These are phyloP conservation scores for Ustanciosporium gigantosporum DNA, from an alignment of 1,284 basidiomycete genomes.

Conservation along the genomic window DNA sequence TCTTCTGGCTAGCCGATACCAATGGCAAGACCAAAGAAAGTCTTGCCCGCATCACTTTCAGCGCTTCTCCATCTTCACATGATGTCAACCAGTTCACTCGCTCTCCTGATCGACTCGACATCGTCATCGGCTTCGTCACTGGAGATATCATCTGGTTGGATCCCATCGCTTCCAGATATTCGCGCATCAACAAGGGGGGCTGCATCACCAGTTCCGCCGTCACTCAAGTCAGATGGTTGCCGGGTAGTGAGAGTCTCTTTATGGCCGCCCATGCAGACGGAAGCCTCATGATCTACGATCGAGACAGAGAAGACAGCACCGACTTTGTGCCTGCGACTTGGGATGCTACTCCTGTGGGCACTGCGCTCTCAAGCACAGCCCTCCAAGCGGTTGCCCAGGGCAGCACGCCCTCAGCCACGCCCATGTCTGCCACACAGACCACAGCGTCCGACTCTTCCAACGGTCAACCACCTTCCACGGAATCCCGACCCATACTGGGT, in stretches of 20 bases:
- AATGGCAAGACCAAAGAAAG: slow-evolving; percentile 63
- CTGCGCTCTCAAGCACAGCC: slow-evolving; percentile 19
- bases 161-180: slow-evolving; percentile 80
- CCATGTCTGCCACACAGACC: slow-evolving; percentile 18
- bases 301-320: slow-evolving; percentile 79
- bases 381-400: slow-evolving; percentile 5
- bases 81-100: slow-evolving; percentile 79
- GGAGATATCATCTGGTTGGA: slow-evolving; percentile 82
- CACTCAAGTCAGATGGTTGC: slow-evolving; percentile 85
- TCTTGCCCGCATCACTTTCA: slow-evolving; percentile 79
- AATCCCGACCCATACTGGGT: slow-evolving; percentile 17
- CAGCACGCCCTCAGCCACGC: slow-evolving; percentile 4
- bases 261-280: slow-evolving; percentile 89
- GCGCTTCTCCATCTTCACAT: slow-evolving; percentile 76
- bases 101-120: slow-evolving; percentile 77
- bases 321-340: slow-evolving; percentile 20
- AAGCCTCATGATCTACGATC: slow-evolving; percentile 82
- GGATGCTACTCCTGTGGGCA: slow-evolving; percentile 10
- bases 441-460: slow-evolving; percentile 13
- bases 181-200: slow-evolving; percentile 87
- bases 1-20: slow-evolving; percentile 48
- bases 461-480: not conserved
- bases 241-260: slow-evolving; percentile 72
- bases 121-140: slow-evolving; percentile 87
- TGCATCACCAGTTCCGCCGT: slow-evolving; percentile 78